Evolutionary conservation across 1,284 basidiomycete species (phyloP), one percentile per base, ranked within the genome.

Genomic region (Pseudozyma pruni): DNA sequence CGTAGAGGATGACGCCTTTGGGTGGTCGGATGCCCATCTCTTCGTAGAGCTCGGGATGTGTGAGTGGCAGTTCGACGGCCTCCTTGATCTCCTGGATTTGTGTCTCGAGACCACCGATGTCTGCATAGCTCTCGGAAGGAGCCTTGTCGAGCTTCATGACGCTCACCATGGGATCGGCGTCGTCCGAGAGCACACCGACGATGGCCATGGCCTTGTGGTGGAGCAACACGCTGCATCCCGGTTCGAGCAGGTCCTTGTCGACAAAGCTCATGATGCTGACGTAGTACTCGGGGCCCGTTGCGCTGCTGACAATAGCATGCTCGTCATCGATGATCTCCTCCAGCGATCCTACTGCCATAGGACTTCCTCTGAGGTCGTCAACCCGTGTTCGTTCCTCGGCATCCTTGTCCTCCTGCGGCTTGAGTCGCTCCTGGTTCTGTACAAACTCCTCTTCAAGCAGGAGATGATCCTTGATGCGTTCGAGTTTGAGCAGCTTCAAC

Each of bases 251-350:
- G 82, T 99, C 95, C 85, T 98, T 98, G 89, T 99, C 95, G 75
- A 99, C 95, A 81, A 96, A 96, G 69, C 90, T 93, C 91, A 98
- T 93, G 83, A 98, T 98, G 40, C 93, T 91, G 72, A 99, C 96
- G 83, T 99, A 99, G 84, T 91, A 94, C 83, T 98, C 96, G 29
- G 95, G 94, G 2, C 96, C 95, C 35, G 92, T 93, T 17, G 93
- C 89, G 10, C 92, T 92, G 83, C 92, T 94, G 79, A 99, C 91
- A 83, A 99, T 98, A 19, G 96, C 95, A 83, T 98, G 96, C 87
- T 99, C 96, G 85, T 99, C 96, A 86, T 98, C 96, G 81, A 99
- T 96, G 77, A 99, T 98, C 85, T 99, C 96, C 85, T 98, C 96
- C 76, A 99, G 86, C 0, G 94, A 93, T 33, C 96, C 96, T 50